Base-by-base conservation (phyloP, 2,329 filamentous ascomycete species). In the Talaromyces sp. region DNA sequence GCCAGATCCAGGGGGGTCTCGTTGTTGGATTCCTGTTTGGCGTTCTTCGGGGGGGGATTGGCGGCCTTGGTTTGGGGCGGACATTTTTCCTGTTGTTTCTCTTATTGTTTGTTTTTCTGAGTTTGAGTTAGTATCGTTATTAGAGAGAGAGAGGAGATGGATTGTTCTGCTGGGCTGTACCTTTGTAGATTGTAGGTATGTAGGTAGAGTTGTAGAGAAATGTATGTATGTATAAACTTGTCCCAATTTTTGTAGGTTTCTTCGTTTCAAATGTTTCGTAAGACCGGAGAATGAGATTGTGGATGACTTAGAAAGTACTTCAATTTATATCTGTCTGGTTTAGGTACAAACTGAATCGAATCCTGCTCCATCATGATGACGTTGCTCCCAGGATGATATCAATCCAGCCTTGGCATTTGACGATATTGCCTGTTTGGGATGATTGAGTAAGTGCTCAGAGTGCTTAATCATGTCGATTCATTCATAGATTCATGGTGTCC, bases 21-120 rank as follows among this genome's bases (percentile, higher is more conserved):
- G 76, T 59, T 84, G 74, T 77, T 94, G 89, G 57, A 78, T 74
- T 60, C 83, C 86, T 37, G 80, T 77, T 75, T 90, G 89, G 64
- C 73, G 70, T 77, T 89, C 85, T 28, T 89, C 89, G 54, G 85
- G 77, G 62, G 91, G 91, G 33, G 91, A 96, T 76, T 96, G 83
- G 69, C 86, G 86, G 72, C 89, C 88, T 74, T 82, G 75, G 69
- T 79, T 76, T 63, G 52, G 57, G 28, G 56, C 46, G 28, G 60
- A 61, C 56, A 61, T 61, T 36, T 39, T 56, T 45, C 19, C 17
- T 48, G 0, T 45, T 46, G 21, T n/a, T 58, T 17, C 10, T 19
- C 46, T 4, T 43, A 21, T 11, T 22, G 35, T 48, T 36, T 45
- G 19, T 2, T 3, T 19, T 45, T 21, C 19, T 28, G 31, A 25